Percentiles rank a stretch among this genome's conserved stretches.
Evolutionary conservation across 371 early-diverging fungal species (phyloP).

Genomic region (Mortierella sp.): DNA sequence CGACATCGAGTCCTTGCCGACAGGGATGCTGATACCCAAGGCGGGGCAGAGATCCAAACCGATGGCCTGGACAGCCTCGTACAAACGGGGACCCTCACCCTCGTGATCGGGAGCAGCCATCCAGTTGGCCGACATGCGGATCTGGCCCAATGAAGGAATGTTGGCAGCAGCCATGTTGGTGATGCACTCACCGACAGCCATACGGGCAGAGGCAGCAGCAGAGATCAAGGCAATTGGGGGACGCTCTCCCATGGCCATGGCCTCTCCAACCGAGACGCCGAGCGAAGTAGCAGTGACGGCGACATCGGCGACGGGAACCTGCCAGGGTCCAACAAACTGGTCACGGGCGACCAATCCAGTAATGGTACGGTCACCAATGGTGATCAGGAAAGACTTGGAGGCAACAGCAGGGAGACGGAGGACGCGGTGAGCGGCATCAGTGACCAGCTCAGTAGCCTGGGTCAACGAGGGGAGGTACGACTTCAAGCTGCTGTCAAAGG

Average conservation of each 20-base stretch:
- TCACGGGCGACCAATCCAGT: conserved; percentile 96
- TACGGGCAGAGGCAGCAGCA: conserved; percentile 92
- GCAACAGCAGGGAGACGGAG: conserved; percentile 91
- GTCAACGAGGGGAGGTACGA: conserved; percentile 65
- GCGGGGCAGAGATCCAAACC: conserved; percentile 94
- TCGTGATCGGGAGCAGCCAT: conserved; percentile 93
- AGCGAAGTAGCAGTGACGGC: conserved; percentile 88
- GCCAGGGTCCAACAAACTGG: conserved; percentile 98
- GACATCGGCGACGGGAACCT: conserved; percentile 96
- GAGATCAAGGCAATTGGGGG: conserved; percentile 89
- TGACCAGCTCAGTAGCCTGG: conserved; percentile 60
- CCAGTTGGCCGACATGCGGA: conserved; percentile 97
- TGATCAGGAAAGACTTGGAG: conserved; percentile 94
- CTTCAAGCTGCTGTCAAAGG: conserved; percentile 75
- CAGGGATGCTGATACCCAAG: conserved; percentile 94
- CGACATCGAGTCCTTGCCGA: conserved; percentile 98
- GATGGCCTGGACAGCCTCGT: conserved; percentile 93
- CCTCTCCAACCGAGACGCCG: conserved; percentile 87
- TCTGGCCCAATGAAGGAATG: conserved; percentile 74
- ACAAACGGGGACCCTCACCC: conserved; percentile 94
- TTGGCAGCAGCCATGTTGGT: conserved; percentile 93
- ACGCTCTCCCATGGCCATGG: conserved; percentile 98
- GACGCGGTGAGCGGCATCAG: conserved; percentile 82
- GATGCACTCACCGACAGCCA: conserved; percentile 95
- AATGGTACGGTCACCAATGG: conserved; percentile 96